These are phyloP conservation scores for Esteya vermicola DNA, from an alignment of 2,329 filamentous ascomycete species.

Conservation along the genomic window DNA sequence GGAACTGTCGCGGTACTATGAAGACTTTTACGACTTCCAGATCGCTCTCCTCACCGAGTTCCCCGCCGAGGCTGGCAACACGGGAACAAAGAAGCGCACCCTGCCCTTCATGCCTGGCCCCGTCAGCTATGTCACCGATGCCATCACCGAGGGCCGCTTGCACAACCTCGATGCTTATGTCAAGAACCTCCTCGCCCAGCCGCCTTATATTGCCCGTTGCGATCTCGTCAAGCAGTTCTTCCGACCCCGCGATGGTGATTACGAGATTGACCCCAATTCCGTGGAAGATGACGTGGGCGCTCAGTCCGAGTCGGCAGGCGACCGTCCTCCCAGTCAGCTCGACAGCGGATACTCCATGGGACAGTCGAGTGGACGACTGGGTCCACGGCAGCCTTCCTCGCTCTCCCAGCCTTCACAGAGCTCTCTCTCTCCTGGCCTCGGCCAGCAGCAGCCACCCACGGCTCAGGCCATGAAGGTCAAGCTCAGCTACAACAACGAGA, in stretches of 20 bases:
- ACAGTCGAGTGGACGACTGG: slow-evolving; percentile 32
- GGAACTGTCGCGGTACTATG: slow-evolving; percentile 89
- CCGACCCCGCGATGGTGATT: slow-evolving; percentile 76
- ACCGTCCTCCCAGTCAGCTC: slow-evolving; percentile 33
- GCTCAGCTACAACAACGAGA: slow-evolving; percentile 81
- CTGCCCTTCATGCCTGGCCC: slow-evolving; percentile 97
- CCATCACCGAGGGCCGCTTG: slow-evolving; percentile 82
- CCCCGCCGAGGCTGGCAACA: slow-evolving; percentile 83
- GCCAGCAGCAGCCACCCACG: slow-evolving; percentile 22
- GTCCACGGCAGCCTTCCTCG: slow-evolving; percentile 31
- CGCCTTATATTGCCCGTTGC: slow-evolving; percentile 70
- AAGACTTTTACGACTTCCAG: slow-evolving; percentile 98
- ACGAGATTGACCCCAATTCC: slow-evolving; percentile 65
- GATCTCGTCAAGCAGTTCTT: slow-evolving; percentile 84
- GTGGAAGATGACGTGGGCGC: slow-evolving; percentile 38
- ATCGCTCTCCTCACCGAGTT: slow-evolving; percentile 88
- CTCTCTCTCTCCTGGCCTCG: slow-evolving; percentile 36
- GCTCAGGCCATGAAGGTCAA: slow-evolving; percentile 73
- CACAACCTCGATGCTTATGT: slow-evolving; percentile 94
- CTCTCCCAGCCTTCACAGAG: slow-evolving; percentile 40
- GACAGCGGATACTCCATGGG: slow-evolving; percentile 22
- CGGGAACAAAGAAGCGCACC: slow-evolving; percentile 61
- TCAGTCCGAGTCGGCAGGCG: background rate
- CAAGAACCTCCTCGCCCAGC: slow-evolving; percentile 74
- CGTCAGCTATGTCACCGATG: slow-evolving; percentile 95